Conservation (phyloP, 2,329 filamentous ascomycete species). For the Aulographum hederae region DNA sequence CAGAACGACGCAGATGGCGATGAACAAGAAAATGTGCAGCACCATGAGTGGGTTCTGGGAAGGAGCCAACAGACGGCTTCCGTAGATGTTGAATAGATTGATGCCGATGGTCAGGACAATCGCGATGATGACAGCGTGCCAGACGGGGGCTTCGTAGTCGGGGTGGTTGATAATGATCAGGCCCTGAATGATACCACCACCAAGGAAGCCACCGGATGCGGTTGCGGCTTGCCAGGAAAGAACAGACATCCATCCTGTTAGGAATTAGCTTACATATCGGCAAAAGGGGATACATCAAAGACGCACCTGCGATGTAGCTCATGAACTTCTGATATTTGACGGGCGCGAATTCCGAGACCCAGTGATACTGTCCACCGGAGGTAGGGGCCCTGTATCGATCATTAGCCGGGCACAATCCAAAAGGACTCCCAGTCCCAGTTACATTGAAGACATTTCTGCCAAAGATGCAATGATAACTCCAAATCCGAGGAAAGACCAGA, state of each 20-base stretch:
- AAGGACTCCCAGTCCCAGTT: constrained; percentile 5
- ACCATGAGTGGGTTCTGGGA: constrained; percentile 31
- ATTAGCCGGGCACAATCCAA: constrained; percentile 7
- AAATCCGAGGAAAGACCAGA: constrained; percentile 3
- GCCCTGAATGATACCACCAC: constrained; percentile 17
- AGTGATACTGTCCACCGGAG: constrained; percentile 6
- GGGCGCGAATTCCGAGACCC: constrained; percentile 6
- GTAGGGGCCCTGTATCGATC: constrained; percentile 7
- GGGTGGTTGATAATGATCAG: constrained; percentile 15
- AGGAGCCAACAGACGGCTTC: constrained; percentile 23
- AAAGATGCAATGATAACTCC: constrained; percentile 4
- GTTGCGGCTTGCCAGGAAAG: constrained; percentile 18
- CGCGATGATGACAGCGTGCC: constrained; percentile 6
- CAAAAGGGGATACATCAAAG: neutral
- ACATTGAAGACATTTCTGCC: constrained; percentile 7
- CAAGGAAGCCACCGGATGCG: constrained; percentile 16
- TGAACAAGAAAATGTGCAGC: constrained; percentile 33
- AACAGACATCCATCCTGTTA: constrained; percentile 15
- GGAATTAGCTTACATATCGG: constrained; percentile 6
- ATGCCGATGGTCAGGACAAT: constrained; percentile 20
- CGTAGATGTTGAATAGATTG: constrained; percentile 24
- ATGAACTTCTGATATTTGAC: constrained; percentile 6
- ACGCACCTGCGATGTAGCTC: constrained; percentile 6
- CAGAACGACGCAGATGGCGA: constrained; percentile 30
- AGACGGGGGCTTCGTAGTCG: constrained; percentile 13